These are phyloP conservation scores for Diutina siamensis DNA, from an alignment of 1,139 yeast species.

Conservation along the genomic window DNA sequence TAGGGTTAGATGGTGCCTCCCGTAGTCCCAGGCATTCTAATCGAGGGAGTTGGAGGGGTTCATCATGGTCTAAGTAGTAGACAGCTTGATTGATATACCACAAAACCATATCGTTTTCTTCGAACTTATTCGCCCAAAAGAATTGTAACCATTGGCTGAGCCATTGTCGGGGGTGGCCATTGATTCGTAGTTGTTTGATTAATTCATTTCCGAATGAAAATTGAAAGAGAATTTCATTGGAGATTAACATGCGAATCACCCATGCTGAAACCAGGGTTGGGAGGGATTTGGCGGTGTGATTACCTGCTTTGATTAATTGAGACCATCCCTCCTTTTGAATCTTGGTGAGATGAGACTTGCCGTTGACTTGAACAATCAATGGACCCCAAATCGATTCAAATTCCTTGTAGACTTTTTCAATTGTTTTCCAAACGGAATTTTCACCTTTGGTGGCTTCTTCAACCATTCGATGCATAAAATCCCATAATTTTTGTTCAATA, in stretches of 20 bases:
- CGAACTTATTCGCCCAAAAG: background rate
- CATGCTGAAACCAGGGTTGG: background rate
- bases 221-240: background rate
- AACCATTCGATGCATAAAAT: background rate
- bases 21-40: background rate
- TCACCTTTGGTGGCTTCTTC: background rate
- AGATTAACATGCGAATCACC: background rate
- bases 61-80: background rate
- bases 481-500: background rate
- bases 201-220: background rate
- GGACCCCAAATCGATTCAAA: background rate
- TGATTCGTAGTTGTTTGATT: background rate
- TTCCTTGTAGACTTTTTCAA: background rate
- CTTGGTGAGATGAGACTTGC: background rate
- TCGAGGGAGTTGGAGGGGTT: background rate
- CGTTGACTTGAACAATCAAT: background rate
- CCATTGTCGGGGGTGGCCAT: background rate
- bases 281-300: background rate
- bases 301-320: background rate
- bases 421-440: background rate
- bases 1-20: background rate
- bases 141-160: background rate
- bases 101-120: background rate
- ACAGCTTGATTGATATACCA: slow-evolving; percentile 1
- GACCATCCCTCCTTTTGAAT: background rate